phyloP scores from a whole-genome alignment of 164 flowering plant genomes.

The Liriodendron chinense region DNA sequence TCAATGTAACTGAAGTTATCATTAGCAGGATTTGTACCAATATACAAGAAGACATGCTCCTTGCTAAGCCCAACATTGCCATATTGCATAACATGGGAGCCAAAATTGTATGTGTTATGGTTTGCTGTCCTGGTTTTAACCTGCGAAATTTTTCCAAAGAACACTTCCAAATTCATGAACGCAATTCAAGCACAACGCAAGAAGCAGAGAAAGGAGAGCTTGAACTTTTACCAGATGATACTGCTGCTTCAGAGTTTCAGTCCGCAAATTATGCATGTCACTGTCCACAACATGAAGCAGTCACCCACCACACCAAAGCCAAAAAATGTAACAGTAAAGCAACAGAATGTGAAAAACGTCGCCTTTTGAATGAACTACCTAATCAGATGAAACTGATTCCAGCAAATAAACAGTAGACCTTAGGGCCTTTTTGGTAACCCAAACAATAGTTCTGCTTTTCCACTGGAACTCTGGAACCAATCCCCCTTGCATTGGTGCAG shows the following conservation, averaged over 20 bases:
- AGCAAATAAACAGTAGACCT: no score
- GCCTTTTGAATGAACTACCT: no score
- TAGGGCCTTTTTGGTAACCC: no score
- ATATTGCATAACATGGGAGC: conserved; percentile 93
- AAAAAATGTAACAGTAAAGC: background rate
- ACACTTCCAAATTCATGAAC: background rate
- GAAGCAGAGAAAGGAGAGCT: background rate
- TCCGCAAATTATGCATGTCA: conserved; percentile 68
- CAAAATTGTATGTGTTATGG: conserved; percentile 31
- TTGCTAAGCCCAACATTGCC: conserved; percentile 57
- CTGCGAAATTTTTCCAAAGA: conserved; percentile 31
- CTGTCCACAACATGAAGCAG: conserved; percentile 36
- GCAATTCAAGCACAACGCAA: background rate
- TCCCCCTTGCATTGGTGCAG: no score
- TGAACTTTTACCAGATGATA: conserved; percentile 63
- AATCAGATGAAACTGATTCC: no score
- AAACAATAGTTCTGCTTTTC: no score
- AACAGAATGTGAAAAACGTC: background rate
- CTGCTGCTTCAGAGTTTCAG: conserved; percentile 80
- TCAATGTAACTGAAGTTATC: conserved; percentile 51
- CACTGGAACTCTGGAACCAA: no score
- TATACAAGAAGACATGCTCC: conserved; percentile 46
- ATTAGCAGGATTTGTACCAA: conserved; percentile 86
- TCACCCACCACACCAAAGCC: background rate
- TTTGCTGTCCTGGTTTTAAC: conserved; percentile 66